phyloP scores from a whole-genome alignment of 2,329 filamentous ascomycete species.

The Fusarium equiseti region DNA sequence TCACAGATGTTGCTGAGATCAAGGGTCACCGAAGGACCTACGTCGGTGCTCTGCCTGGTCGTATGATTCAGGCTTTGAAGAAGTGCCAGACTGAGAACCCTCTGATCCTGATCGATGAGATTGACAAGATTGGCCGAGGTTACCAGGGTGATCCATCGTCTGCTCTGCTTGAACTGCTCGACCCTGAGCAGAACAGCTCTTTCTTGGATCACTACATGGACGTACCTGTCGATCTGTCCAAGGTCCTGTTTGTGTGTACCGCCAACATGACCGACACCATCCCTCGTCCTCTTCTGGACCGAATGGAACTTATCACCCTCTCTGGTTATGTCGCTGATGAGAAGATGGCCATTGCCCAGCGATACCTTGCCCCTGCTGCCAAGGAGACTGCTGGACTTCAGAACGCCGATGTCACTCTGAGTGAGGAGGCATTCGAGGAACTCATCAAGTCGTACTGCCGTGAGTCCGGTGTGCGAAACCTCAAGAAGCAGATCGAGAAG shows the following conservation, averaged over 20 bases:
- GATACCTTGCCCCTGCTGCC: conserved; percentile 92
- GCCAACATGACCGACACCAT: conserved; percentile 99
- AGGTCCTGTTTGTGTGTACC: conserved; percentile 98
- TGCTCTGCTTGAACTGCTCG: conserved; percentile 90
- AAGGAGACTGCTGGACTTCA: conserved; percentile 93
- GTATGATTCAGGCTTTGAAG: conserved; percentile 98
- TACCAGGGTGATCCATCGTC: conserved; percentile 97
- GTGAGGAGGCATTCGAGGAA: conserved; percentile 90
- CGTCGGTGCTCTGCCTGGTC: conserved; percentile 92
- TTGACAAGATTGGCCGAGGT: conserved; percentile 97
- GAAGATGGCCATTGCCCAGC: conserved; percentile 98
- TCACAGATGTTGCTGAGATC: conserved; percentile 98
- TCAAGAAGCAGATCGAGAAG: conserved; percentile 99
- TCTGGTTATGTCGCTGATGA: conserved; percentile 98
- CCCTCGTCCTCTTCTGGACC: conserved; percentile 89
- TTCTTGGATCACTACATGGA: conserved; percentile 99
- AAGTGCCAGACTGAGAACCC: conserved; percentile 99
- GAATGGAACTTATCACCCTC: conserved; percentile 97
- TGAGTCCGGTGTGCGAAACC: conserved; percentile 94
- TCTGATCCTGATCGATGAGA: conserved; percentile 93
- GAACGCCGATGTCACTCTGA: conserved; percentile 88
- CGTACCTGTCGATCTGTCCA: conserved; percentile 95
- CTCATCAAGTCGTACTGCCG: conserved; percentile 99
- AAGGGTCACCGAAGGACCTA: conserved; percentile 98
- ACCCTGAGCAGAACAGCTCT: conserved; percentile 96